Base-by-base conservation (phyloP, 2,329 filamentous ascomycete species). In the Exophiala oligosperma region DNA sequence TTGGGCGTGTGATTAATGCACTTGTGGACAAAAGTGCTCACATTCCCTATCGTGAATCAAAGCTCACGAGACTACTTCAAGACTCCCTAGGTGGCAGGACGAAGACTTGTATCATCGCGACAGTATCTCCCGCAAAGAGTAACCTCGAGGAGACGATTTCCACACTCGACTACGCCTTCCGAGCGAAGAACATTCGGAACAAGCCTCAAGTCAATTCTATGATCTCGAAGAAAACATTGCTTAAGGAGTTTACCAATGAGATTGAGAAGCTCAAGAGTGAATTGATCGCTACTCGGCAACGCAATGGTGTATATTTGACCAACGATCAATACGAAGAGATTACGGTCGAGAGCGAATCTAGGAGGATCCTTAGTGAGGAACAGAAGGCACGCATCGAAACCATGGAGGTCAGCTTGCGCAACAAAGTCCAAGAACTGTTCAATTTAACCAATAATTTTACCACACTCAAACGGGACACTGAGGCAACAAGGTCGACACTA, bases 81-180 rank as follows among this genome's bases (percentile, higher is more conserved):
- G 95, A 99, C 72, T 99, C 95, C 0, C 83, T 99, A 0, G 94
- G 94, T 61, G 94, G 94, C 2, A 86, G 89, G 52, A 99, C 95
- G 1, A 99, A 99, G 72, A 99, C 94, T 0, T 99, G 94, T 77
- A 99, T 99, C 65, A 97, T 99, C 69, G 94, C 94, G 4, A 99
- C 94, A 0, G 84, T 99, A 41, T 97, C 94, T 2, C 92, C 94
- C 1, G 91, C 92, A 6, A 95, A 94, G 74, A 92, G 88, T 74
- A 99, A 97, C 67, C 80, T 99, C 1, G 94, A 99, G 70, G 94
- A 99, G 74, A 99, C 95, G 0, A 97, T 99, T 60, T 97, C 94
- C 0, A 99, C 95, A 0, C 82, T 99, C 1, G 94, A 99, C 72
- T 99, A 99, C 71, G 95, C 94, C 9, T 97, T 97, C 76, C 85